phyloP scores from a whole-genome alignment of 768 basidiomycete genomes.

The Lactifluus piperatus region DNA sequence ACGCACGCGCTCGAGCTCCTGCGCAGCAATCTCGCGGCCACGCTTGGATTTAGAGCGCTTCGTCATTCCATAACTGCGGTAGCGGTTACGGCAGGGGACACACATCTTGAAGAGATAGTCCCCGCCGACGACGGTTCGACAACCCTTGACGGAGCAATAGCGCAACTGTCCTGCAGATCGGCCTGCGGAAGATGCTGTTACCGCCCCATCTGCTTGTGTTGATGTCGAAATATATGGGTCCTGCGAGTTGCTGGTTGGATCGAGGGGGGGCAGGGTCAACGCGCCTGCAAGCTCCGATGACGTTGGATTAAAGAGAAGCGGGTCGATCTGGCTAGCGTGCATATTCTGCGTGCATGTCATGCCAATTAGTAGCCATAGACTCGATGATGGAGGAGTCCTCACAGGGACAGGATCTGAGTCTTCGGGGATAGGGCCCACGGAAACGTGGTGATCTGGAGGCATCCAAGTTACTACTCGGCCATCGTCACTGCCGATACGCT shows the following conservation, averaged over 20 bases:
- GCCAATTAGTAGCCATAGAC: background rate
- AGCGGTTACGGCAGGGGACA: constrained; percentile 37
- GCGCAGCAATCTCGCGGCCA: constrained; percentile 36
- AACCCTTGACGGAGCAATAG: constrained; percentile 47
- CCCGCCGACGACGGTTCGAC: constrained; percentile 38
- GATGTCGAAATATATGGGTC: constrained; percentile 5
- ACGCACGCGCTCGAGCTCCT: constrained; percentile 32
- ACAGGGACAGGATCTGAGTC: constrained; percentile 9
- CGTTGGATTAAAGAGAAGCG: constrained; percentile 27
- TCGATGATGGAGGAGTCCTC: background rate
- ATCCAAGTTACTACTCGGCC: constrained; percentile 25
- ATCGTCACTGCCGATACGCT: constrained; percentile 9
- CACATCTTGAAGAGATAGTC: constrained; percentile 25
- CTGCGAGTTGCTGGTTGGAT: constrained; percentile 1
- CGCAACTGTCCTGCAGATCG: constrained; percentile 25
- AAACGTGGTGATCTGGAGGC: constrained; percentile 20
- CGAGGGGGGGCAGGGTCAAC: constrained; percentile 30
- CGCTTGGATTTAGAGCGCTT: constrained; percentile 48
- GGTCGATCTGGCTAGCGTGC: constrained; percentile 23
- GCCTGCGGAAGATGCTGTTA: background rate
- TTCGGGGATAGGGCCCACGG: constrained; percentile 3
- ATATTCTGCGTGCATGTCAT: constrained; percentile 5
- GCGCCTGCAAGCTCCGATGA: constrained; percentile 44
- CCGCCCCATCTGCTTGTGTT: background rate
- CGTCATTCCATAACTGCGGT: constrained; percentile 44